Percentiles rank a stretch among this genome's conserved stretches.
These are phyloP conservation scores for Nemania sp. DNA, from an alignment of 2,329 filamentous ascomycete genomes.

Conservation along the genomic window DNA sequence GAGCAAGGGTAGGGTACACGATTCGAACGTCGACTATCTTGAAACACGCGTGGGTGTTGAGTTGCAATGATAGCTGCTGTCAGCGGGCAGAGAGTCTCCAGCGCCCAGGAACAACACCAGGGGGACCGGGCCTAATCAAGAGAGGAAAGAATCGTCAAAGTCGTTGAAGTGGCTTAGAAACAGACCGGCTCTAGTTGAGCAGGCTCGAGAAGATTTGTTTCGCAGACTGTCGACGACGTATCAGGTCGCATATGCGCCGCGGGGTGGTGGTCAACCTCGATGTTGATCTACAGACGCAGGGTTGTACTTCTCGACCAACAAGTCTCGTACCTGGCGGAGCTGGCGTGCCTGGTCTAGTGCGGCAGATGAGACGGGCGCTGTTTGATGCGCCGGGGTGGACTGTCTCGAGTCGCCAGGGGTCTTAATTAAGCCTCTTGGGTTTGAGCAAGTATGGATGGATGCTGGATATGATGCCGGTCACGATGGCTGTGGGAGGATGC, in stretches of 20 bases:
- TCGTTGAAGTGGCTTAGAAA: too few species aligned
- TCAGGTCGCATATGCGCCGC: conserved; percentile 42
- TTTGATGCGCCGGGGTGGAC: conserved; percentile 43
- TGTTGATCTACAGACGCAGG: conserved; percentile 5
- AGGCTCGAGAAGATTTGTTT: conserved; percentile 54
- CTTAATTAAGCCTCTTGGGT: not conserved
- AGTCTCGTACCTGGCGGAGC: conserved; percentile 27
- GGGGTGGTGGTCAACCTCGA: conserved; percentile 27
- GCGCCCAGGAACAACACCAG: conserved; percentile 9
- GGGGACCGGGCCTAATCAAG: not conserved
- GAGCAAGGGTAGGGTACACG: conserved; percentile 24
- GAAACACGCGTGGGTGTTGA: conserved; percentile 43
- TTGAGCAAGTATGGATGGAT: too few species aligned
- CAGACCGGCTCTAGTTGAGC: conserved; percentile 40
- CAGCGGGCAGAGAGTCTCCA: not conserved
- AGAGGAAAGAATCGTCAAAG: conserved; percentile 28
- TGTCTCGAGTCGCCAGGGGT: conserved; percentile 45
- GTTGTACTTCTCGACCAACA: too few species aligned
- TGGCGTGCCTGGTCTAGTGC: conserved; percentile 34
- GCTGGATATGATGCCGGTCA: too few species aligned
- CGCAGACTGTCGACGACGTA: conserved; percentile 45
- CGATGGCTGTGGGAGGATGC: too few species aligned
- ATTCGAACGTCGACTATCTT: conserved; percentile 47
- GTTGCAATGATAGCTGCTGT: conserved; percentile 36
- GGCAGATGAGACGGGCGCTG: conserved; percentile 47